Percentiles rank a stretch among this genome's conserved stretches.
phyloP scores from a whole-genome alignment of 2,329 filamentous ascomycete genomes.

The Diaporthe citrichinensis region DNA sequence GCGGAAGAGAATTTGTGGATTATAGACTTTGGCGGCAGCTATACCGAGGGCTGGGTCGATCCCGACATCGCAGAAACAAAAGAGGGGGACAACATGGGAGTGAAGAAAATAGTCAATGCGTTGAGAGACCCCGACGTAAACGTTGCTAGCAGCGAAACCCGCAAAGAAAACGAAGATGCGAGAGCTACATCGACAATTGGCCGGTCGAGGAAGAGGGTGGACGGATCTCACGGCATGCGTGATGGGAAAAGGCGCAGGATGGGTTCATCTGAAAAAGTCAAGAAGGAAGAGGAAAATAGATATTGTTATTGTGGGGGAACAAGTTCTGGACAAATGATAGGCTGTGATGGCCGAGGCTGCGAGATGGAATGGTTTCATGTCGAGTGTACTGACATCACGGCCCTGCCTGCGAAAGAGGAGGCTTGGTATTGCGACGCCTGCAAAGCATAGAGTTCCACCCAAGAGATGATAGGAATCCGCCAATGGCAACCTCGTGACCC shows the following conservation, averaged over 20 bases:
- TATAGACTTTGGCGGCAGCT: constrained; percentile 50
- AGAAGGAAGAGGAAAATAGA: not conserved
- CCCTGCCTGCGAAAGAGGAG: constrained; percentile 11
- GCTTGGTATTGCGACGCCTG: constrained; percentile 25
- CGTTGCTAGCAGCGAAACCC: not conserved
- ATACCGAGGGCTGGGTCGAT: constrained; percentile 49
- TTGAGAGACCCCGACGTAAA: constrained; percentile 26
- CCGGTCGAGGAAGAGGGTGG: not conserved
- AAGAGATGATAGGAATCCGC: not conserved
- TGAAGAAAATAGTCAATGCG: constrained; percentile 33
- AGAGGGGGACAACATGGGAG: constrained; percentile 33
- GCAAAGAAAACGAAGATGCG: not conserved
- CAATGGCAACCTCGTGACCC: not conserved
- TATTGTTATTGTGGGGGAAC: constrained; percentile 31
- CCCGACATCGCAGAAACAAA: constrained; percentile 32
- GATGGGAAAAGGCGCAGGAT: not conserved
- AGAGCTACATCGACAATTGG: not conserved
- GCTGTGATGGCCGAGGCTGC: constrained; percentile 26
- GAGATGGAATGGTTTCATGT: constrained; percentile 30
- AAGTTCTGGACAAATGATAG: constrained; percentile 32
- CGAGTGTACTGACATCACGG: constrained; percentile 16
- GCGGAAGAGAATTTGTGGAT: constrained; percentile 48
- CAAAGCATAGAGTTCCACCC: not conserved
- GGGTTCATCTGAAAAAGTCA: not conserved
- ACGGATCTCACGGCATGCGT: not conserved